These are phyloP conservation scores for Exophiala sideris DNA, from an alignment of 2,329 filamentous ascomycete genomes.

Conservation along the genomic window DNA sequence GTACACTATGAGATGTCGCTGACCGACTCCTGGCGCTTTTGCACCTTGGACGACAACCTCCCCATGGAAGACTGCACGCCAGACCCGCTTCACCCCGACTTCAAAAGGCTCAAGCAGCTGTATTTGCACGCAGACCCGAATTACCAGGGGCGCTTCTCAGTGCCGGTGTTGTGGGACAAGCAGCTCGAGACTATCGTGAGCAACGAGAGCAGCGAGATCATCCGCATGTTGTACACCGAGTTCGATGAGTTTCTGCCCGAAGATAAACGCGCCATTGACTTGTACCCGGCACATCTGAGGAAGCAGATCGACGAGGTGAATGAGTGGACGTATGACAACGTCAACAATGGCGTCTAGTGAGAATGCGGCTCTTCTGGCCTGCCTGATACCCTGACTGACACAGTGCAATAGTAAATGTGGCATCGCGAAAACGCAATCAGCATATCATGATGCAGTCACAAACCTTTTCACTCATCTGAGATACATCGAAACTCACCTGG, in stretches of 20 bases:
- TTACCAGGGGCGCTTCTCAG: constrained; percentile 73
- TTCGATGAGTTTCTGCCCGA: constrained; percentile 66
- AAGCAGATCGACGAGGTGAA: constrained; percentile 68
- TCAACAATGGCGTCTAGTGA: constrained; percentile 49
- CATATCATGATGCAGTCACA: constrained; percentile 68
- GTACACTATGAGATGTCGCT: constrained; percentile 71
- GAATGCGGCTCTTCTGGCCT: not conserved
- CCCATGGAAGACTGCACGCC: constrained; percentile 49
- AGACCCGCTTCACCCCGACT: constrained; percentile 59
- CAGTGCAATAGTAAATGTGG: constrained; percentile 53
- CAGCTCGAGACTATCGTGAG: constrained; percentile 70
- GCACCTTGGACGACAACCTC: constrained; percentile 54
- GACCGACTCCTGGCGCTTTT: constrained; percentile 70
- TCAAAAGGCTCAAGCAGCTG: constrained; percentile 66
- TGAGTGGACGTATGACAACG: constrained; percentile 66
- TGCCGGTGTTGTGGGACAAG: constrained; percentile 78
- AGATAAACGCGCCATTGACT: constrained; percentile 52
- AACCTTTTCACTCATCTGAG: constrained; percentile 70
- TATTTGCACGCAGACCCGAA: constrained; percentile 68
- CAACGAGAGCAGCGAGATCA: constrained; percentile 84
- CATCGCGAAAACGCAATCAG: constrained; percentile 71
- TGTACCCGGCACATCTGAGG: constrained; percentile 62
- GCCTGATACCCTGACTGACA: not conserved
- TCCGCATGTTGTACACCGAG: constrained; percentile 73
- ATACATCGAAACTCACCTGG: constrained; percentile 65